Evolutionary conservation across 805 yeast species (phyloP).

Genomic region (Scheffersomyces ergatensis): DNA sequence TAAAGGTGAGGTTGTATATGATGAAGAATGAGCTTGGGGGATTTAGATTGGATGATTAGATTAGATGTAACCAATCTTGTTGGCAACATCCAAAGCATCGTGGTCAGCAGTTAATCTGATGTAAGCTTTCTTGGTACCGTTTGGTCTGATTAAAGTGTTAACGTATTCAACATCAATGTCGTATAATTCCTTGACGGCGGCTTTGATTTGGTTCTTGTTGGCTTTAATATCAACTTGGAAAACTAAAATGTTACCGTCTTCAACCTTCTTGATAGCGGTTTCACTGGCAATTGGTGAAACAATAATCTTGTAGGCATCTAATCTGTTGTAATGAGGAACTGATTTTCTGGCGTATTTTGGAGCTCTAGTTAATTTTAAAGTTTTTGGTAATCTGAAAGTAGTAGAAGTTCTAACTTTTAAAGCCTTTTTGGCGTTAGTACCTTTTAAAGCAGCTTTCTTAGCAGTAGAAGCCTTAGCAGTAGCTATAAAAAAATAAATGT

Average conservation of each 20-base stretch:
- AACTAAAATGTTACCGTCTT: conserved; percentile 98
- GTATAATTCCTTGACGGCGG: conserved; percentile 97
- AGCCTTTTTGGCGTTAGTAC: conserved; percentile 88
- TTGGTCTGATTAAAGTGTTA: conserved; percentile 97
- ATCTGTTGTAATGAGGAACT: conserved; percentile 96
- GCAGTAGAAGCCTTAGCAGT: conserved; percentile 90
- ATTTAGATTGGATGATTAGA: too few species aligned
- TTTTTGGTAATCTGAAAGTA: conserved; percentile 97
- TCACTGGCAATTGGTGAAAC: conserved; percentile 95
- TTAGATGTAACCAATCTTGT: conserved; percentile 99
- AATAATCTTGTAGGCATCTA: conserved; percentile 93
- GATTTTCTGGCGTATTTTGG: conserved; percentile 96
- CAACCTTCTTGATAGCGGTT: conserved; percentile 99
- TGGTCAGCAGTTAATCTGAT: conserved; percentile 98
- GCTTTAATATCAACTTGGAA: conserved; percentile 97
- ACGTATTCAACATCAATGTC: conserved; percentile 91
- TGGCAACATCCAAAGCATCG: conserved; percentile 99
- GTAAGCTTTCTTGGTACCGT: conserved; percentile 99
- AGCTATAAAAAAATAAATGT: conserved; percentile 31
- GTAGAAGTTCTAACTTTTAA: conserved; percentile 92
- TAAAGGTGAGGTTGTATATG: too few species aligned
- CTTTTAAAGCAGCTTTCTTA: conserved; percentile 98
- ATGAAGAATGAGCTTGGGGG: too few species aligned
- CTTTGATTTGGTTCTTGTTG: conserved; percentile 98
- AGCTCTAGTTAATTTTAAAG: conserved; percentile 87